A percentile compares a stretch with the other conserved stretches of the same genome.
These are phyloP conservation scores for Kernera saxatilis DNA, from an alignment of 345 rosid species.

Conservation along the genomic window DNA sequence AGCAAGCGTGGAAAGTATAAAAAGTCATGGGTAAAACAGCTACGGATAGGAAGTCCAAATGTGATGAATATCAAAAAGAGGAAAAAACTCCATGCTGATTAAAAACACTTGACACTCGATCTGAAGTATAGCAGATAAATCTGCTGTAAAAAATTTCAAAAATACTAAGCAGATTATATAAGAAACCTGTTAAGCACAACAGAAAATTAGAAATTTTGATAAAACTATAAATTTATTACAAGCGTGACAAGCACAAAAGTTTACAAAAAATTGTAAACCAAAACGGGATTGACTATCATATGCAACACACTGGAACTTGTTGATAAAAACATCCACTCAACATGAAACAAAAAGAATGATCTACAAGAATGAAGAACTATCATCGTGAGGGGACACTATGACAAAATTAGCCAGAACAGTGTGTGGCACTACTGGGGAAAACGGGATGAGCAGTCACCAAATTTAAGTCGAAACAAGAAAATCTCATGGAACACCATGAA, in stretches of 20 bases:
- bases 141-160: not conserved
- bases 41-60: not conserved
- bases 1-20: not conserved
- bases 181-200: not conserved
- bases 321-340: not conserved
- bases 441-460: not conserved
- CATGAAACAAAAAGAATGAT: not conserved
- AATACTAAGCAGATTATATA: not conserved
- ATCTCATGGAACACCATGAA: constrained; percentile 3
- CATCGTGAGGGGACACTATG: not conserved
- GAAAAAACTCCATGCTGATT: not conserved
- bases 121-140: not conserved
- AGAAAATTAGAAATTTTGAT: not conserved
- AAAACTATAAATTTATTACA: not conserved
- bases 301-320: not conserved
- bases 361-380: not conserved
- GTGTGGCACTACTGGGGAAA: not conserved
- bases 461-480: not conserved
- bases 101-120: not conserved
- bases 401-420: not conserved
- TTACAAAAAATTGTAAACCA: not conserved
- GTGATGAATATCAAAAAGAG: not conserved
- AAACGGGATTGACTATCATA: not conserved
- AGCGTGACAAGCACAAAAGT: not conserved
- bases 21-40: too few relatives aligned